These are phyloP conservation scores for Parastagonospora avenae DNA, from an alignment of 2,329 filamentous ascomycete species.

Conservation along the genomic window DNA sequence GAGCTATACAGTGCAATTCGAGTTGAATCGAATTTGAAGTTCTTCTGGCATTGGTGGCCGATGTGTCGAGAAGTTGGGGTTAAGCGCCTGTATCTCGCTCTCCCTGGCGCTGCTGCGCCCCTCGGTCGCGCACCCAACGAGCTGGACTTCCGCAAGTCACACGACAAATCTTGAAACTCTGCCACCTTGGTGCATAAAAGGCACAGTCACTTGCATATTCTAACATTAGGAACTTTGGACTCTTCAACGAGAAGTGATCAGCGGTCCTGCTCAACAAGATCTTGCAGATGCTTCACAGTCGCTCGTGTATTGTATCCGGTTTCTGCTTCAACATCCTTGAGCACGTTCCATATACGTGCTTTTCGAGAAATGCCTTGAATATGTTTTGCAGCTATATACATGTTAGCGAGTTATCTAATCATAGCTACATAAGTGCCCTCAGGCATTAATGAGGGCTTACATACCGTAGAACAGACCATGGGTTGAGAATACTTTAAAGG, in stretches of 20 bases:
- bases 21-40: not conserved
- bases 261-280: slow-evolving; percentile 23
- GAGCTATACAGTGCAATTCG: not conserved
- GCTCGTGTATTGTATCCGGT: slow-evolving; percentile 39
- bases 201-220: too few species aligned
- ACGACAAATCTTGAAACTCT: too few species aligned
- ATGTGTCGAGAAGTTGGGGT: not conserved
- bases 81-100: not conserved
- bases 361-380: slow-evolving; percentile 40
- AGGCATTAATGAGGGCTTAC: not conserved
- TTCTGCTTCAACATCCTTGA: slow-evolving; percentile 37
- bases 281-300: slow-evolving; percentile 35
- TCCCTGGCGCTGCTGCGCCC: too few species aligned
- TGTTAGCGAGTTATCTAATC: not conserved
- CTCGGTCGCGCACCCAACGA: too few species aligned
- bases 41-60: not conserved
- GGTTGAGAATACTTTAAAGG: slow-evolving; percentile 37
- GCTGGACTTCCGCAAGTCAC: too few species aligned
- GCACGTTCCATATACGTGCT: slow-evolving; percentile 39
- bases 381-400: slow-evolving; percentile 38
- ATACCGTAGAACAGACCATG: slow-evolving; percentile 42
- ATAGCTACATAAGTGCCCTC: not conserved
- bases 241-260: not conserved
- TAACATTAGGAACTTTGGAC: too few species aligned
- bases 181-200: too few species aligned